Conservation (phyloP, 192 early-diverging fungal species). For the Entomortierella chlamydospora region DNA sequence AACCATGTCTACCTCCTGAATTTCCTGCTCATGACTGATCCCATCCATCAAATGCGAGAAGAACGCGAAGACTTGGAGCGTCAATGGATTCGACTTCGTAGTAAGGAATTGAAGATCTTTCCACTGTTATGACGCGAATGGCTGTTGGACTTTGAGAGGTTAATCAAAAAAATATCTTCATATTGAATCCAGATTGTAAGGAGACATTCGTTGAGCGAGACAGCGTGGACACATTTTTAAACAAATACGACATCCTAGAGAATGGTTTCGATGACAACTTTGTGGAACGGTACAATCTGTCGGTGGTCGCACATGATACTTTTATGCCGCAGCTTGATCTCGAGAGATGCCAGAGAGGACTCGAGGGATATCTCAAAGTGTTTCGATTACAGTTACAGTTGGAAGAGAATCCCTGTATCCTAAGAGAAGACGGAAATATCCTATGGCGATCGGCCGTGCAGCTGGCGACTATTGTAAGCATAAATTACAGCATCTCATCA, state of each 20-base stretch:
- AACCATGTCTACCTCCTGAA: slow-evolving; percentile 23
- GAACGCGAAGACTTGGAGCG: slow-evolving; percentile 20
- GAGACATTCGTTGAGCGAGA: background rate
- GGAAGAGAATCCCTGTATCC: background rate
- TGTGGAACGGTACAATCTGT: slow-evolving; percentile 17
- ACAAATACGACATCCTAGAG: slow-evolving; percentile 29
- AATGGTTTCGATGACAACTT: slow-evolving; percentile 11
- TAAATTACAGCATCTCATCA: background rate
- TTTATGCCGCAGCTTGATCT: slow-evolving; percentile 20
- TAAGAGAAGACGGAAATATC: background rate
- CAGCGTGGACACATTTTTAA: slow-evolving; percentile 2
- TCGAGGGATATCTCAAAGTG: slow-evolving; percentile 6
- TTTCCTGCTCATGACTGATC: slow-evolving; percentile 21
- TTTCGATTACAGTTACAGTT: slow-evolving; percentile 14
- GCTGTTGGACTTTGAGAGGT: background rate
- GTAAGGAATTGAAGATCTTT: slow-evolving; percentile 8
- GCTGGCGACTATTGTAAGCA: slow-evolving; percentile 15
- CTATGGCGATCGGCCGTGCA: slow-evolving; percentile 18
- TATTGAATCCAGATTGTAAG: slow-evolving; percentile 18
- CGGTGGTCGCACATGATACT: slow-evolving; percentile 7
- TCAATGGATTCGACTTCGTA: slow-evolving; percentile 13
- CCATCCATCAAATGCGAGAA: slow-evolving; percentile 11
- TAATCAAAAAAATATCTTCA: background rate
- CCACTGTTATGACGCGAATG: background rate
- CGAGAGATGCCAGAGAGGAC: background rate